Evolutionary conservation across 208 protist species (phyloP).

Genomic region (Trypanosoma theileri): DNA sequence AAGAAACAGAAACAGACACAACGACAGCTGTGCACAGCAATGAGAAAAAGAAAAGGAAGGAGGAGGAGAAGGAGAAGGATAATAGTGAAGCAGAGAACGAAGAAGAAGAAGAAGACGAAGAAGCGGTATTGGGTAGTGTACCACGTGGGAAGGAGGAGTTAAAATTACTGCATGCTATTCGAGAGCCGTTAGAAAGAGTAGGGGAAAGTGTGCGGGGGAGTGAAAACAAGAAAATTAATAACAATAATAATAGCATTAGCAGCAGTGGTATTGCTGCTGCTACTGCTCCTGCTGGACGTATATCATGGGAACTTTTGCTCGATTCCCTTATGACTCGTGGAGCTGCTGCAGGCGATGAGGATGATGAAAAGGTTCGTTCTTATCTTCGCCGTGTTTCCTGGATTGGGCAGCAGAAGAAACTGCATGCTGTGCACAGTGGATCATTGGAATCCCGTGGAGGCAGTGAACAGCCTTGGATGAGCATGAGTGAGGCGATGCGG

Average conservation of each 20-base stretch:
- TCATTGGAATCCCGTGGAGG: constrained; percentile 12
- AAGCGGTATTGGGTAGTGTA: not conserved
- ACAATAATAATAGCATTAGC: not conserved
- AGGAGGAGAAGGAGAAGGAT: constrained; percentile 22
- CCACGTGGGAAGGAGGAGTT: constrained; percentile 7
- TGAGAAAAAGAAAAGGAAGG: not conserved
- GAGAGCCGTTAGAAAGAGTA: constrained; percentile 5
- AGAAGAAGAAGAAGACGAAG: not conserved
- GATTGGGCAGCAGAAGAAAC: constrained; percentile 48
- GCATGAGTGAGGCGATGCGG: constrained; percentile 43
- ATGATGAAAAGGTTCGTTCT: constrained; percentile 42
- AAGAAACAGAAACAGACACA: not conserved
- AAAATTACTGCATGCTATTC: constrained; percentile 23
- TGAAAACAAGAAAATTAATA: not conserved
- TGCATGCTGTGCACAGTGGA: constrained; percentile 15
- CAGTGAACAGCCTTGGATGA: constrained; percentile 34
- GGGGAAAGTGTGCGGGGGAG: not conserved
- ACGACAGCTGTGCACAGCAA: not conserved
- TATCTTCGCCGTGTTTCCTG: constrained; percentile 67
- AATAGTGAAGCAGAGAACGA: not conserved
- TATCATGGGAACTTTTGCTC: constrained; percentile 23
- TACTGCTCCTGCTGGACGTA: not conserved
- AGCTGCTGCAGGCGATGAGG: constrained; percentile 16
- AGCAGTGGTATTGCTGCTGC: too few relatives aligned
- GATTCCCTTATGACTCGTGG: constrained; percentile 28